Percentiles rank a stretch among this genome's conserved stretches.
These are phyloP conservation scores for Licmophora abbreviata DNA, from an alignment of 108 stramenopile genomes.

Conservation along the genomic window DNA sequence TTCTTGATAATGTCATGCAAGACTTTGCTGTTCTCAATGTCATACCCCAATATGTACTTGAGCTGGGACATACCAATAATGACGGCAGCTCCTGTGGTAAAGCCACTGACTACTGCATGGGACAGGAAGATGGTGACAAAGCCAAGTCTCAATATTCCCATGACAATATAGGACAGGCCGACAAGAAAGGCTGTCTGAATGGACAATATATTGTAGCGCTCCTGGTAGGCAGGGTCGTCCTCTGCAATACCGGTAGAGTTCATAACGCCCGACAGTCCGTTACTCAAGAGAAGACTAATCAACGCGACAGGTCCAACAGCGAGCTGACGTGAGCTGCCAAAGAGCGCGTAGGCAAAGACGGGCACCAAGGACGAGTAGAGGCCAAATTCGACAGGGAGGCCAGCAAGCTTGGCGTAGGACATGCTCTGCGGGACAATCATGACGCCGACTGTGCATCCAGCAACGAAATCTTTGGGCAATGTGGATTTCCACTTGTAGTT, in stretches of 20 bases:
- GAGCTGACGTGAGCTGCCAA: slow-evolving; percentile 73
- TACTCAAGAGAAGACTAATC: slow-evolving; percentile 39
- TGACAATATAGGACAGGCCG: slow-evolving; percentile 34
- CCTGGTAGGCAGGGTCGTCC: slow-evolving; percentile 18
- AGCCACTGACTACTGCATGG: slow-evolving; percentile 80
- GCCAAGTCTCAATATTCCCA: slow-evolving; percentile 49
- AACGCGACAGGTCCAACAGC: slow-evolving; percentile 84
- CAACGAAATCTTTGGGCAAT: slow-evolving; percentile 32
- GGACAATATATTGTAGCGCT: slow-evolving; percentile 26
- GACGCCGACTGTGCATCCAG: slow-evolving; percentile 69
- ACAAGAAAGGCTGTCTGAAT: slow-evolving; percentile 46
- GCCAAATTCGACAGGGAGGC: slow-evolving; percentile 78
- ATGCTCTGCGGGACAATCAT: slow-evolving; percentile 87
- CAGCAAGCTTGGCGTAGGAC: slow-evolving; percentile 83
- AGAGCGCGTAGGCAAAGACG: slow-evolving; percentile 61
- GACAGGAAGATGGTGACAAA: slow-evolving; percentile 74
- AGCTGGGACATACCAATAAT: slow-evolving; percentile 82
- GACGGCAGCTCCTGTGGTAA: slow-evolving; percentile 79
- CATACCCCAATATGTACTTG: slow-evolving; percentile 73
- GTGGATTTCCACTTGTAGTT: slow-evolving; percentile 12
- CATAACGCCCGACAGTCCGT: slow-evolving; percentile 23
- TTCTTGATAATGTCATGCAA: slow-evolving; percentile 33
- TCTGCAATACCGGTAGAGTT: slow-evolving; percentile 14
- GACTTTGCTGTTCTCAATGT: slow-evolving; percentile 16
- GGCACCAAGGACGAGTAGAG: slow-evolving; percentile 79